Conservation (phyloP, 2,329 filamentous ascomycete genomes). For the Aspergillus fumigatus region DNA sequence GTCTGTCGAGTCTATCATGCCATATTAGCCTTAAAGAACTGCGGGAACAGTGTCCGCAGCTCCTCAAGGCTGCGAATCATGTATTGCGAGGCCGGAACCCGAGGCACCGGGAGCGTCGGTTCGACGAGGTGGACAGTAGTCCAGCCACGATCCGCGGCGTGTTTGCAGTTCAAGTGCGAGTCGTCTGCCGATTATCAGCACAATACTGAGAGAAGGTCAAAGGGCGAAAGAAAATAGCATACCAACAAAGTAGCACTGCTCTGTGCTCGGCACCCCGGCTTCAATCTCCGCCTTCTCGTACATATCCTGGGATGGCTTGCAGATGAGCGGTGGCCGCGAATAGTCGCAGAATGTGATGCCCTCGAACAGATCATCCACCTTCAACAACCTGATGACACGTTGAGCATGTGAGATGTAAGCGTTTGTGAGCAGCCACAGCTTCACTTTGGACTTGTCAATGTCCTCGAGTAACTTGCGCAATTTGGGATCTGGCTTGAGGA, state of each 20-base stretch:
- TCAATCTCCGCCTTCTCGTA: conserved; percentile 85
- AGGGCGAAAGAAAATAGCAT: conserved; percentile 32
- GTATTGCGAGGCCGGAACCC: conserved; percentile 62
- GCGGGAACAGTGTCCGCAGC: conserved; percentile 69
- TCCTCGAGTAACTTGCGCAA: conserved; percentile 73
- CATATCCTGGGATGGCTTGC: conserved; percentile 81
- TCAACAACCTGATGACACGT: conserved; percentile 74
- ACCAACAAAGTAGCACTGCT: conserved; percentile 92
- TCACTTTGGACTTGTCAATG: conserved; percentile 78
- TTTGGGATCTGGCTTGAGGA: conserved; percentile 73
- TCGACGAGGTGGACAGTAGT: conserved; percentile 81
- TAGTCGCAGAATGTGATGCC: conserved; percentile 97
- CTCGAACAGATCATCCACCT: conserved; percentile 84
- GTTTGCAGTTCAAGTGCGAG: conserved; percentile 74
- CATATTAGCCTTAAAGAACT: conserved; percentile 65
- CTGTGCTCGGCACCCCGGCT: conserved; percentile 62
- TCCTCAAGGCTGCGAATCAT: conserved; percentile 74
- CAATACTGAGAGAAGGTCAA: background rate
- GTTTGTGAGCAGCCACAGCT: conserved; percentile 92
- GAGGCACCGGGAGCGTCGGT: conserved; percentile 61
- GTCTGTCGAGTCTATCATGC: conserved; percentile 1
- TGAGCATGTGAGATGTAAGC: conserved; percentile 86
- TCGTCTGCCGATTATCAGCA: conserved; percentile 57
- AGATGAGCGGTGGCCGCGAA: conserved; percentile 64
- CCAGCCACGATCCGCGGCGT: conserved; percentile 78